A percentile compares a stretch with the other conserved stretches of the same genome.
Conservation (phyloP, 306 rosid genomes). For the Trifolium pratense region DNA sequence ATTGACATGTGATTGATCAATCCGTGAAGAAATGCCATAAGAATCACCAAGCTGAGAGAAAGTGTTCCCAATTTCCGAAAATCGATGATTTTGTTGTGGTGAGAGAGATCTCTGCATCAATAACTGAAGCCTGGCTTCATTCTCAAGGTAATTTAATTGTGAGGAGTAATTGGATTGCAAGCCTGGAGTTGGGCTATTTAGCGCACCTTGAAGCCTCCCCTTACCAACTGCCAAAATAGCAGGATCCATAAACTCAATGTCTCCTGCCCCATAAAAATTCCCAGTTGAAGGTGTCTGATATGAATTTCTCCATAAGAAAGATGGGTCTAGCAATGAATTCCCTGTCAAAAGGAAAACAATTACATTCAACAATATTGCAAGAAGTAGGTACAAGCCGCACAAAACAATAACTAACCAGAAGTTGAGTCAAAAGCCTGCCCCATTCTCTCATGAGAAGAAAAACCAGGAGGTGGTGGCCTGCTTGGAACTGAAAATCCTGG, state of each 20-base stretch:
- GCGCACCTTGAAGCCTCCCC: constrained; percentile 75
- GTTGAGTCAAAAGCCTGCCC: constrained; percentile 66
- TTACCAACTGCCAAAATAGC: constrained; percentile 93
- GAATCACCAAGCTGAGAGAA: constrained; percentile 71
- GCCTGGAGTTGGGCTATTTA: constrained; percentile 61
- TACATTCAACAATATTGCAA: constrained; percentile 4
- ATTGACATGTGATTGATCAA: constrained; percentile 71
- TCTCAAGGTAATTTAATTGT: constrained; percentile 67
- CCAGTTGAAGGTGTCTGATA: constrained; percentile 64
- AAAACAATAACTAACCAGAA: constrained; percentile 61
- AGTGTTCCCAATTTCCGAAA: constrained; percentile 62
- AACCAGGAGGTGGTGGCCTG: constrained; percentile 89
- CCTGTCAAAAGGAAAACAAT: constrained; percentile 50
- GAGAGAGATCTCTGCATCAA: constrained; percentile 83
- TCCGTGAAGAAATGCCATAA: constrained; percentile 77
- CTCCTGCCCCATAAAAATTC: constrained; percentile 58
- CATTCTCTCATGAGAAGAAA: constrained; percentile 74
- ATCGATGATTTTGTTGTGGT: constrained; percentile 71
- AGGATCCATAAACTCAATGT: constrained; percentile 89
- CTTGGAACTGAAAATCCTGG: constrained; percentile 87
- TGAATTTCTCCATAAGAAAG: constrained; percentile 64
- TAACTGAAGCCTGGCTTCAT: constrained; percentile 76
- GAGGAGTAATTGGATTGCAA: constrained; percentile 64
- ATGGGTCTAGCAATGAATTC: constrained; percentile 59
- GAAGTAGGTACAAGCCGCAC: not conserved